Percentiles rank a stretch among this genome's conserved stretches.
Conservation (phyloP, 129 eudicot species). For the Flaveria ramosissima region DNA sequence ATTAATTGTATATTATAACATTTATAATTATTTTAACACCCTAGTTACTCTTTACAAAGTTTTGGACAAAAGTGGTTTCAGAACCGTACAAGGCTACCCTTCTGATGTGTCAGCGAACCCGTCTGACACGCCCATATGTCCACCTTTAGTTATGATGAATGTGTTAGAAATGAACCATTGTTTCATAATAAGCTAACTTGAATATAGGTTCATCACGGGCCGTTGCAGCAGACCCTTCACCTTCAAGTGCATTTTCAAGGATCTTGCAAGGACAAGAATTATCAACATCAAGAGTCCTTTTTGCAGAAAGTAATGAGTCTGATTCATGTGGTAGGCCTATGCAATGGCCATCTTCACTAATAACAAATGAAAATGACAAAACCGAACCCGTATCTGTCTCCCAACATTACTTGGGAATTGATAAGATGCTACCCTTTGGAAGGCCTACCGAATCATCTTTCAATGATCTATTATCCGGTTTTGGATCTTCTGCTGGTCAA, state of each 20-base stretch:
- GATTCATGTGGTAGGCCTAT: constrained; percentile 66
- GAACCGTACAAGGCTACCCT: not conserved
- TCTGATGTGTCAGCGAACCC: not conserved
- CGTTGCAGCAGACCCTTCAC: constrained; percentile 60
- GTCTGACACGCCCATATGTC: not conserved
- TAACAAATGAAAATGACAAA: constrained; percentile 62
- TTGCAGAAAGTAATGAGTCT: constrained; percentile 66
- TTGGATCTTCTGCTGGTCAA: constrained; percentile 44
- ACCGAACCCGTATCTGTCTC: constrained; percentile 44
- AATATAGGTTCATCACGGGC: constrained; percentile 59
- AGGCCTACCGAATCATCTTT: constrained; percentile 61
- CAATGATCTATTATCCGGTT: constrained; percentile 76
- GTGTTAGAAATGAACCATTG: not conserved
- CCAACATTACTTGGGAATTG: constrained; percentile 44
- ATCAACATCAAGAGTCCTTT: constrained; percentile 52
- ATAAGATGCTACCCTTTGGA: constrained; percentile 50
- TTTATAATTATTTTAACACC: not conserved
- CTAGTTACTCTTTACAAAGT: not conserved
- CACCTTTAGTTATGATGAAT: not conserved
- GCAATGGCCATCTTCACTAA: constrained; percentile 51
- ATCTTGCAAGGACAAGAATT: constrained; percentile 84
- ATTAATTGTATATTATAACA: not conserved
- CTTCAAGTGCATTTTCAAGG: constrained; percentile 64
- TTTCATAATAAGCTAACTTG: not conserved
- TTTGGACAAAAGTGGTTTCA: constrained; percentile 5